A percentile compares a stretch with the other conserved stretches of the same genome.
phyloP scores from a whole-genome alignment of 192 early-diverging fungal genomes.

The Umbelopsis vinacea region DNA sequence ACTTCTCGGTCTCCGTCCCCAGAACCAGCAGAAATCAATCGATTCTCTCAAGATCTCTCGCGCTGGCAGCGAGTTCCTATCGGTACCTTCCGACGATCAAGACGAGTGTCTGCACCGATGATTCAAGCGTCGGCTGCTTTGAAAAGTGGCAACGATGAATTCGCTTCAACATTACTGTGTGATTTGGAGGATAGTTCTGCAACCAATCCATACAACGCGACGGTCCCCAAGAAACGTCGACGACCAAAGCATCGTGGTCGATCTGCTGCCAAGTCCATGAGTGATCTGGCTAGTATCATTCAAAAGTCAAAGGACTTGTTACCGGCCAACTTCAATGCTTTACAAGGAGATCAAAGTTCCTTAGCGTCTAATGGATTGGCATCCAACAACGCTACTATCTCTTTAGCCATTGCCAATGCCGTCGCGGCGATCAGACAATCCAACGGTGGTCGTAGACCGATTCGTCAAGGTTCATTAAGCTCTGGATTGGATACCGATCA shows the following conservation, averaged over 20 bases:
- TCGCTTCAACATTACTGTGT: conserved; percentile 39
- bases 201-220: conserved; percentile 16
- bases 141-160: conserved; percentile 40
- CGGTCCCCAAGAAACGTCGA: conserved; percentile 21
- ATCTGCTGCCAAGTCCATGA: conserved; percentile 14
- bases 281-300: conserved; percentile 18
- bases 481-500: conserved; percentile 41
- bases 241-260: conserved; percentile 9
- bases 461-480: not conserved
- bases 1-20: conserved; percentile 50
- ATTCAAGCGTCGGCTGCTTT: conserved; percentile 40
- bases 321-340: conserved; percentile 17
- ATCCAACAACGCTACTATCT: not conserved
- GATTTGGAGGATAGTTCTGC: conserved; percentile 22
- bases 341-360: conserved; percentile 7
- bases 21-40: conserved; percentile 29
- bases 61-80: conserved; percentile 60
- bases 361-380: conserved; percentile 16
- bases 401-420: conserved; percentile 15
- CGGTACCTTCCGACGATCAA: conserved; percentile 49
- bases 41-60: conserved; percentile 45
- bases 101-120: conserved; percentile 40
- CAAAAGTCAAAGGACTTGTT: conserved; percentile 3
- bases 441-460: conserved; percentile 18
- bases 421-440: not conserved